A percentile compares a stretch with the other conserved stretches of the same genome.
Evolutionary conservation across 1,284 basidiomycete species (phyloP).

Genomic region (Paramarasmius palmivorus): DNA sequence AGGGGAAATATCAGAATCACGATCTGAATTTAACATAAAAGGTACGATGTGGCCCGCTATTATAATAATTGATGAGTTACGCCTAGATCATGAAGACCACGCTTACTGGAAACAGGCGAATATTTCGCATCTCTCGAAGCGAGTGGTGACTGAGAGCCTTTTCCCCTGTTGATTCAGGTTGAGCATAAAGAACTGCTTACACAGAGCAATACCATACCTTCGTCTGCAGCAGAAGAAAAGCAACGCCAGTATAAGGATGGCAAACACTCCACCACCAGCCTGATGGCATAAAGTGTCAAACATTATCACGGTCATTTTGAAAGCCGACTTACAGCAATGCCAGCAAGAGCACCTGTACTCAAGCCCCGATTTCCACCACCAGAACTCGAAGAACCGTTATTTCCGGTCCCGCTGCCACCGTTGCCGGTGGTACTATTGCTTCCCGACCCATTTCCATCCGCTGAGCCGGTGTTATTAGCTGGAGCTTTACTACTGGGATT

Average conservation of each 20-base stretch:
- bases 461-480: no score
- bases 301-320: background rate
- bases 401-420: background rate
- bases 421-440: no score
- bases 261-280: background rate
- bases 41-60: background rate
- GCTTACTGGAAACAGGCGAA: background rate
- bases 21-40: background rate
- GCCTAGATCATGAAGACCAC: background rate
- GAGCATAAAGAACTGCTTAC: no score
- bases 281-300: background rate
- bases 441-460: no score
- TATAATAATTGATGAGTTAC: background rate
- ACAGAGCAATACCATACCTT: background rate
- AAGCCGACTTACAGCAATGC: constrained; percentile 8
- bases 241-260: background rate
- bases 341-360: constrained; percentile 5
- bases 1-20: background rate
- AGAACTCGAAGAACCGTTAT: background rate
- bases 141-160: no score
- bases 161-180: background rate
- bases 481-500: no score
- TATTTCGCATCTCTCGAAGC: background rate
- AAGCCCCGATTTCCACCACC: background rate
- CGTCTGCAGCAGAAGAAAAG: constrained; percentile 1